A percentile compares a stretch with the other conserved stretches of the same genome.
Conservation (phyloP, 805 yeast species). For the Phaffomyces thermotolerans region DNA sequence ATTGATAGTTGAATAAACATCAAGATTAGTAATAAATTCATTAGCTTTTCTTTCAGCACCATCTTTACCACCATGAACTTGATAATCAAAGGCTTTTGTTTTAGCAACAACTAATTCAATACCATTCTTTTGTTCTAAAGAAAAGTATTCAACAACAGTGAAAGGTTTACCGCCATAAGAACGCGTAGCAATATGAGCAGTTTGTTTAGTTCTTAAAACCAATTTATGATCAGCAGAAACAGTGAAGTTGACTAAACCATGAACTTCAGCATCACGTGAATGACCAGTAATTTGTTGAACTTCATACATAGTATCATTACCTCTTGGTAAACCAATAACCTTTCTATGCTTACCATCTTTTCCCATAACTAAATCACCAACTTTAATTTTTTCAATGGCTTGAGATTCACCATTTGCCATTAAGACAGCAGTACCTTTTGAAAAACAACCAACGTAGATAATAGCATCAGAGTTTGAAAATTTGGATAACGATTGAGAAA, state of each 20-base stretch:
- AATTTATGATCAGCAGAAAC: constrained; percentile 35
- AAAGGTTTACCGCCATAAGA: constrained; percentile 11
- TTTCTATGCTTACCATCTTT: constrained; percentile 34
- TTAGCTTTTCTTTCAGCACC: constrained; percentile 15
- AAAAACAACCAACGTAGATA: constrained; percentile 76
- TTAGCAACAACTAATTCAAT: neutral
- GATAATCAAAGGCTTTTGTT: neutral
- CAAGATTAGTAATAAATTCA: constrained; percentile 17
- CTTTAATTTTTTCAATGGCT: constrained; percentile 27
- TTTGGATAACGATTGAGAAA: constrained; percentile 94
- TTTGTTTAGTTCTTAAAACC: constrained; percentile 31
- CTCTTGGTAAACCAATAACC: constrained; percentile 36
- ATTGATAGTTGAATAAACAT: constrained; percentile 16
- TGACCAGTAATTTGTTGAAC: constrained; percentile 22
- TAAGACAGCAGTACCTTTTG: constrained; percentile 34
- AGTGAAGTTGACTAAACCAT: constrained; percentile 20
- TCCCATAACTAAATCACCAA: constrained; percentile 37
- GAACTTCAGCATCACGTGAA: neutral
- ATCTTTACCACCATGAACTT: constrained; percentile 14
- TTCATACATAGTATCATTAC: constrained; percentile 35
- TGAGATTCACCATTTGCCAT: constrained; percentile 36
- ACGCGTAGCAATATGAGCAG: constrained; percentile 10
- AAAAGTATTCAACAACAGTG: constrained; percentile 23
- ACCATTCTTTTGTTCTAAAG: constrained; percentile 15
- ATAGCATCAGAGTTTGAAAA: constrained; percentile 96